Evolutionary conservation across 2,329 filamentous ascomycete species (phyloP).

Genomic region (Cladosporium sp.): DNA sequence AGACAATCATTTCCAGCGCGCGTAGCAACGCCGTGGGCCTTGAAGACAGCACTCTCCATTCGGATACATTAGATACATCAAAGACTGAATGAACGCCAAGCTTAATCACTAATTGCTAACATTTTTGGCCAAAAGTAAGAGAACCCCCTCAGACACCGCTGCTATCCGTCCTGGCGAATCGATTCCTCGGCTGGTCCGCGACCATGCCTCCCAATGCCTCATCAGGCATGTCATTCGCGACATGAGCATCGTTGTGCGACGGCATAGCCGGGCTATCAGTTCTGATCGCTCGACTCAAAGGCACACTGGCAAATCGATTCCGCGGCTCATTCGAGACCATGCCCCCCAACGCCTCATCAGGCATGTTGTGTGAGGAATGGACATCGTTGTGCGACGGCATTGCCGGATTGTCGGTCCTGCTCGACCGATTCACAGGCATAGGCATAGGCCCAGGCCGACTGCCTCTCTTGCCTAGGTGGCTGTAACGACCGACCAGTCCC

Average conservation of each 20-base stretch:
- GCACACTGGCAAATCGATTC: background rate
- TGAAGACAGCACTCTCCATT: background rate
- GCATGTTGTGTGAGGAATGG: background rate
- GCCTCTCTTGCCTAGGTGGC: slow-evolving; percentile 6
- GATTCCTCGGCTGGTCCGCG: slow-evolving; percentile 18
- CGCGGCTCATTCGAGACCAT: slow-evolving; percentile 17
- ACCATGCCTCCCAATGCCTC: background rate
- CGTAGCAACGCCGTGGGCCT: background rate
- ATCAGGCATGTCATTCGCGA: background rate
- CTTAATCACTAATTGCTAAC: background rate
- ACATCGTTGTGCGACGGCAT: slow-evolving; percentile 1
- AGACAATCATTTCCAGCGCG: background rate
- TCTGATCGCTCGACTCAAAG: background rate
- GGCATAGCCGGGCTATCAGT: slow-evolving; percentile 7
- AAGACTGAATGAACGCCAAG: background rate
- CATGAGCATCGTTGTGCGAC: background rate
- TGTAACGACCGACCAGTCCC: slow-evolving; percentile 1
- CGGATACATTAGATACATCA: background rate
- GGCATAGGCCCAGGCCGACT: background rate
- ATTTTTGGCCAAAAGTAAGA: background rate
- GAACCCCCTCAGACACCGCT: slow-evolving; percentile 24
- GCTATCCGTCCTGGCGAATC: slow-evolving; percentile 25
- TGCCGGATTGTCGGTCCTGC: slow-evolving; percentile 8
- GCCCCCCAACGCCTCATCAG: background rate
- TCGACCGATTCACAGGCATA: background rate